Conservation (phyloP, 768 basidiomycete genomes). For the Asterophora lycoperdoides region DNA sequence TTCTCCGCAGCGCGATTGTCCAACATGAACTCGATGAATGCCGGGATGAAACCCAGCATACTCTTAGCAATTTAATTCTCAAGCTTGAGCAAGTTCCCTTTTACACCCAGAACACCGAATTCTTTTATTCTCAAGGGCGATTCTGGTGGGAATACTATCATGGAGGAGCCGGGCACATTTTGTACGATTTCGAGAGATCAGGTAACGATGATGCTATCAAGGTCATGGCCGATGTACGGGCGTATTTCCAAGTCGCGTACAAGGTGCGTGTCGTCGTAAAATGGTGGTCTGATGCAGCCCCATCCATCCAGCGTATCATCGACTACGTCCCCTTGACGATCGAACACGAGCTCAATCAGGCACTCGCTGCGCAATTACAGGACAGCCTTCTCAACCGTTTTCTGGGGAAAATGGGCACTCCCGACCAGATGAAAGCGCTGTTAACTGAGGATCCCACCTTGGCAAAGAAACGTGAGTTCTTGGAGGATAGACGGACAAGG, state of each 20-base stretch:
- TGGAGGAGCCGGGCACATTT: not conserved
- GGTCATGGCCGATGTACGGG: conserved; percentile 52
- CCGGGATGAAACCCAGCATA: conserved; percentile 17
- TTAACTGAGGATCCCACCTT: conserved; percentile 38
- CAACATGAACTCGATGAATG: conserved; percentile 10
- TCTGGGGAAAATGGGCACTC: conserved; percentile 12
- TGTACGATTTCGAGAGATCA: not conserved
- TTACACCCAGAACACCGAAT: conserved; percentile 31
- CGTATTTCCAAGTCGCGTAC: conserved; percentile 53
- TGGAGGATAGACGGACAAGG: conserved; percentile 21
- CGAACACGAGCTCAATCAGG: conserved; percentile 40
- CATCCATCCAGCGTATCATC: conserved; percentile 45
- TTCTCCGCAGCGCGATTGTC: conserved; percentile 3
- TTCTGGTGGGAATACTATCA: conserved; percentile 18
- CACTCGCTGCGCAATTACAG: conserved; percentile 32
- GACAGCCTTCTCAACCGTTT: conserved; percentile 30
- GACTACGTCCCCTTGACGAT: conserved; percentile 51
- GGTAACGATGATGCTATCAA: conserved; percentile 36
- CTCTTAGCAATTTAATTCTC: conserved; percentile 29
- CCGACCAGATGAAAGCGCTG: conserved; percentile 22
- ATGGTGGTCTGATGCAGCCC: not conserved
- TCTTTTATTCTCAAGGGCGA: conserved; percentile 11
- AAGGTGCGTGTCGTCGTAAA: conserved; percentile 32
- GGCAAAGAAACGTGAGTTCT: conserved; percentile 24
- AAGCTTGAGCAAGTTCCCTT: conserved; percentile 34